Conservation (phyloP, 106 monocot species). For the Iris macrosiphon region DNA sequence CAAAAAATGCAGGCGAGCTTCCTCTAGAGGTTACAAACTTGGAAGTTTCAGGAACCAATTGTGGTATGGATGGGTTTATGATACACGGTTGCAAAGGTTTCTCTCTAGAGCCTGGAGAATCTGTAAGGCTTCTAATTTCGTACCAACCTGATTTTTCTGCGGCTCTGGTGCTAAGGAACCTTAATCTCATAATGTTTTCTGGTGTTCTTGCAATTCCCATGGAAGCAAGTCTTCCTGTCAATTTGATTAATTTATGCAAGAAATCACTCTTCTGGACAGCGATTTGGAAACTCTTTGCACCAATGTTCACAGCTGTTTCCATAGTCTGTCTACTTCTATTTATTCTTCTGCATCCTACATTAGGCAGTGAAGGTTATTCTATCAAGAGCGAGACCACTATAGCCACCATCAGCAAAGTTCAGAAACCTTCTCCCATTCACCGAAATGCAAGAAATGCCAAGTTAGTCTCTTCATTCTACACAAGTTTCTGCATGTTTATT, state of each 20-base stretch:
- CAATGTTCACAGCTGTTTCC: conserved; percentile 19
- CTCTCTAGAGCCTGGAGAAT: conserved; percentile 56
- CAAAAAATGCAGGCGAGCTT: conserved; percentile 68
- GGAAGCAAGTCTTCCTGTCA: conserved; percentile 46
- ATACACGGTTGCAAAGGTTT: conserved; percentile 58
- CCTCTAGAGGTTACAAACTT: conserved; percentile 53
- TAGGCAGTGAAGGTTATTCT: conserved; percentile 20
- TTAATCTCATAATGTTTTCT: conserved; percentile 45
- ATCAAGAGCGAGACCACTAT: conserved; percentile 22
- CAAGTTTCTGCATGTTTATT: not conserved
- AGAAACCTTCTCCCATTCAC: conserved; percentile 26
- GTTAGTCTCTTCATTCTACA: conserved; percentile 16
- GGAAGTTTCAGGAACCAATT: conserved; percentile 54
- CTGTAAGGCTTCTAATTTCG: conserved; percentile 36
- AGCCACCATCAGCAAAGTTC: conserved; percentile 8
- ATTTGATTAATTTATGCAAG: conserved; percentile 38
- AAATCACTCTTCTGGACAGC: conserved; percentile 25
- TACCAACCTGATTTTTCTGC: conserved; percentile 56
- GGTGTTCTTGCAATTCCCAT: conserved; percentile 68
- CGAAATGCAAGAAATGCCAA: conserved; percentile 34
- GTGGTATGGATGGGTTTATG: conserved; percentile 49
- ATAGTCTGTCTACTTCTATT: conserved; percentile 22
- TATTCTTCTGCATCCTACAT: conserved; percentile 18
- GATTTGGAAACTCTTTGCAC: conserved; percentile 19
- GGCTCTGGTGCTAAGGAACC: conserved; percentile 43